Evolutionary conservation across 495 filamentous ascomycete species (phyloP), one percentile per base, ranked within the genome.

Genomic region (Acidomyces sp.): DNA sequence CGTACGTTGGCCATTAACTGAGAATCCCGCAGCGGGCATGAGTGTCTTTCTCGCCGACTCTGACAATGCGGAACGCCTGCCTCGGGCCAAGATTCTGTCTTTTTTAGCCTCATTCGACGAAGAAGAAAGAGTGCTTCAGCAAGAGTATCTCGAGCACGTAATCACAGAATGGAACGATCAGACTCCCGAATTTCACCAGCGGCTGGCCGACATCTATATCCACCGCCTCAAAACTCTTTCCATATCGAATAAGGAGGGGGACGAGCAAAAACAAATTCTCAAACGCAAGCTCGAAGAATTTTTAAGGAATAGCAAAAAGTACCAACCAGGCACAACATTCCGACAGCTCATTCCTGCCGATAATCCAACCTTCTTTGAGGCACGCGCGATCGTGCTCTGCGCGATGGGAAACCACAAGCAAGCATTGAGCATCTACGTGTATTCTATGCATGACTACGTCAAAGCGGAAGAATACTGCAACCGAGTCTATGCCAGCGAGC

Each of bases 391-490:
- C 23, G 78, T 96, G 6, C 76, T 96, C 22, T 85, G 84, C 59
- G 92, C 92, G 50, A 93, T 99, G 83, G 85, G 82, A 6, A 81
- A 86, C 43, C 87, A 99, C 61, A 81, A 84, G 55, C 85, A 94
- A 57, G 88, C 92, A 0, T 61, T 99, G 16, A 80, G 87, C 58
- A 93, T 96, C 18, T 99, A 94, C 55, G 87, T 96, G 10, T 99
- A 94, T 64, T 87, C 88, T 52, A 68, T 99, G 41, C 62, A 81
- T 42, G 80, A 90, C 55, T 83, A 83, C 44, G 67, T 64, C 3
- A 96, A 94, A 56, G 92, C 90, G 33, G 90, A 99, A 71, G 84
- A 92, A 53, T 94, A 95, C 59, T 94, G 87, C 64, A 93, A 90
- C 63, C 75, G 72, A 37, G 71, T 84, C 34, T 80, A 93, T 61